Base-by-base conservation (phyloP, 2,329 filamentous ascomycete genomes). In the Mollisiaceae sp. region DNA sequence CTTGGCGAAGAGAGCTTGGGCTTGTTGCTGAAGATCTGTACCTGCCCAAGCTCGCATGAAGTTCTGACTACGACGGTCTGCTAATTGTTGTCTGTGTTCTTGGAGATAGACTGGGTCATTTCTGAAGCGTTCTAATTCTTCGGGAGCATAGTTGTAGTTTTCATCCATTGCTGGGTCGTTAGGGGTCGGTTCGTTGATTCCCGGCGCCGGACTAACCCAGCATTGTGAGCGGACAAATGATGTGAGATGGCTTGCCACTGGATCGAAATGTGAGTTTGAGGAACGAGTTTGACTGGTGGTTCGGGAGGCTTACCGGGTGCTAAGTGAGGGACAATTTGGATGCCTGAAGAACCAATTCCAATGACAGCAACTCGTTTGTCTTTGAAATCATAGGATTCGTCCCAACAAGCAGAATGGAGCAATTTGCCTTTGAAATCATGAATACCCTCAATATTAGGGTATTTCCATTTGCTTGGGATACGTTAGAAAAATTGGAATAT, bases 341-440 rank as follows among this genome's bases (percentile, higher is more conserved):
- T 54, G 6, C 50, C 50, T 14, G 50, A 54, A 54, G 50, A 47
- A 14, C 38, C 60, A 24, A 63, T 45, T 32, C 50, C 50, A 54
- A 54, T 54, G 32, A 54, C 50, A 54, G 50, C 50, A 8, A 54
- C 50, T 32, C 50, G 50, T 18, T 54, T 54, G 18, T 18, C 50
- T 32, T 27, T 35, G n/a, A 54, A 54, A 32, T 54, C 50, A 54
- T 54, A 54, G 9, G 22, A 27, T 18, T 54, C 24, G n/a, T 54
- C 50, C 50, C 50, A 54, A 35, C 22, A 11, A 6, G 60, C 60
- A 15, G 50, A 56, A 47, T 63, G 60, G 1, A 63, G 20, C n/a
- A 63, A 22, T 35, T 57, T 63, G 22, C 60, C 60, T 36, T 45
- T 36, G 39, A 63, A 63, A 22, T 57, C 18, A 24, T 63, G n/a